Evolutionary conservation across 768 basidiomycete genomes (phyloP).

Genomic region (Russula olivacea): DNA sequence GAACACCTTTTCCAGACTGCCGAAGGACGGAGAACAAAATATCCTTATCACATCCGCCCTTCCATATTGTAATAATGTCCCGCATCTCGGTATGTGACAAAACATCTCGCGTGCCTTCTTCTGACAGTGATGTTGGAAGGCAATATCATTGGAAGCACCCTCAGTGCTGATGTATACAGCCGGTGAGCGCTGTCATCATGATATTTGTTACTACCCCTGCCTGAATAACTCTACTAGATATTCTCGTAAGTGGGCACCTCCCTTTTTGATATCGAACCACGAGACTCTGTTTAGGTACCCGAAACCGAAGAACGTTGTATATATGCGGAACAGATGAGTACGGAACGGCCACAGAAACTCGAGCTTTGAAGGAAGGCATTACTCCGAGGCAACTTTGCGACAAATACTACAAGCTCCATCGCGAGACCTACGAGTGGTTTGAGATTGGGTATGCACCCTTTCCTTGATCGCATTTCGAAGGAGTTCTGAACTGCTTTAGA

Average conservation of each 20-base stretch:
- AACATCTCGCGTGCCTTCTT: slow-evolving; percentile 2
- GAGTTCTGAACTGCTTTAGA: slow-evolving; percentile 35
- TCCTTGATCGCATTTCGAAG: not conserved
- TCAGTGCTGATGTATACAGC: slow-evolving; percentile 96
- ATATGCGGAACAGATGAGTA: slow-evolving; percentile 99
- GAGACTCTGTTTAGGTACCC: slow-evolving; percentile 42
- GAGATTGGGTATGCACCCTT: slow-evolving; percentile 66
- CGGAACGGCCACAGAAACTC: slow-evolving; percentile 98
- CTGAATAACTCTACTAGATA: slow-evolving; percentile 39
- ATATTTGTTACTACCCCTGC: slow-evolving; percentile 8
- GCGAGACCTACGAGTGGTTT: slow-evolving; percentile 96
- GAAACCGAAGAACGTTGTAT: slow-evolving; percentile 87
- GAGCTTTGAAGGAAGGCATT: slow-evolving; percentile 83
- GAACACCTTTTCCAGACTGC: slow-evolving; percentile 42
- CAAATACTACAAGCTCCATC: slow-evolving; percentile 84
- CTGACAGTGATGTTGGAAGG: slow-evolving; percentile 37
- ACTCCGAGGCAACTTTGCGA: slow-evolving; percentile 79
- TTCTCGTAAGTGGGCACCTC: slow-evolving; percentile 42
- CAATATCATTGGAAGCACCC: slow-evolving; percentile 90
- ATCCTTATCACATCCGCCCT: slow-evolving; percentile 91
- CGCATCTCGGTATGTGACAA: slow-evolving; percentile 70
- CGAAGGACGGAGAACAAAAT: slow-evolving; percentile 82
- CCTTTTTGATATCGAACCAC: slow-evolving; percentile 10
- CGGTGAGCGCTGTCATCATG: slow-evolving; percentile 48
- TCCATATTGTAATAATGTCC: slow-evolving; percentile 96